Conservation (phyloP, 2,329 filamentous ascomycete genomes). For the Fusarium falciforme region DNA sequence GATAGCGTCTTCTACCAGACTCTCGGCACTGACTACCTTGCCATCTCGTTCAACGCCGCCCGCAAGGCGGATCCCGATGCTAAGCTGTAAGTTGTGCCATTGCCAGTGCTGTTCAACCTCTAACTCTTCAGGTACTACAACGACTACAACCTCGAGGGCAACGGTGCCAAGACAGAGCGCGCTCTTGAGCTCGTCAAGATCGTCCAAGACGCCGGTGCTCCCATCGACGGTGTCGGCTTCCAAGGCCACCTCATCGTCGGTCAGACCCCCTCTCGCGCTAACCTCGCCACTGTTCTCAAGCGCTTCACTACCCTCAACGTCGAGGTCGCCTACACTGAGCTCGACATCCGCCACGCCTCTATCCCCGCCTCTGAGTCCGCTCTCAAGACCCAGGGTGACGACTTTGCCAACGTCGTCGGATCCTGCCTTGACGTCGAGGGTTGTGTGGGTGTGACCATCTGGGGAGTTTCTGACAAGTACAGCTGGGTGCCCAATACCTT, state of each 20-base stretch:
- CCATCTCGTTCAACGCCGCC: conserved; percentile 67
- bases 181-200: conserved; percentile 59
- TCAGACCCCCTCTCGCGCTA: conserved; percentile 57
- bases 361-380: conserved; percentile 57
- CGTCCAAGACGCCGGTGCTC: conserved; percentile 60
- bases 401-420: conserved; percentile 56
- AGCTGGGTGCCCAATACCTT: conserved; percentile 54
- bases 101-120: accelerated
- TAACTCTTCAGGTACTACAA: conserved; percentile 55
- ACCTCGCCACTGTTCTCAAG: conserved; percentile 58
- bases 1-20: conserved; percentile 64
- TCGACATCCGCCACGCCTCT: conserved; percentile 65
- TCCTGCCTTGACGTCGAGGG: conserved; percentile 51
- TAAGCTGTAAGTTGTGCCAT: conserved; percentile 56
- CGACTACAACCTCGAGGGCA: conserved; percentile 70
- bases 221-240: conserved; percentile 72
- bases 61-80: conserved; percentile 64
- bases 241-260: conserved; percentile 71
- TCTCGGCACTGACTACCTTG: conserved; percentile 68
- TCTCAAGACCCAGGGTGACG: conserved; percentile 58
- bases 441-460: conserved; percentile 59
- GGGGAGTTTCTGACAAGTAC: conserved; percentile 56
- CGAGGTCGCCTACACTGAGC: conserved; percentile 71
- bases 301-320: conserved; percentile 63
- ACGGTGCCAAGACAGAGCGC: conserved; percentile 58